Evolutionary conservation across 805 yeast species (phyloP), one percentile per base, ranked within the genome.

Genomic region (Metschnikowia continentalis): DNA sequence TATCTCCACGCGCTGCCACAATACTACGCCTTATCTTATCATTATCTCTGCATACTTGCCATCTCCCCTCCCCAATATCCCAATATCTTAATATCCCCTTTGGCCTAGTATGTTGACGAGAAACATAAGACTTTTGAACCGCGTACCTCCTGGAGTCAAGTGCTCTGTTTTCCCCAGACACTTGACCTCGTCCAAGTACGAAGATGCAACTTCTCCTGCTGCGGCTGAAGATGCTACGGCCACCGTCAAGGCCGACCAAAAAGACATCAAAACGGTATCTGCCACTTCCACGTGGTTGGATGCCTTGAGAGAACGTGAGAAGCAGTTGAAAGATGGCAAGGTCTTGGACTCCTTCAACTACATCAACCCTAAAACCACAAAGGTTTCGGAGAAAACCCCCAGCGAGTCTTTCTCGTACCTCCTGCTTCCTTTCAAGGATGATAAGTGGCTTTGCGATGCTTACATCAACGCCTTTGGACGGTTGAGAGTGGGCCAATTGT

Each of bases 391-490:
- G 56, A 82, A 83, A 62, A 84, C 94, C 1, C 78, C 94, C 57
- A 74, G 73, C 11, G 97, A 90, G 57, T 88, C 96, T 2, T 87
- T 87, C 59, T 75, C 84, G 38, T 86, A 77, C 61, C 69, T 86
- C 53, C 72, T 79, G 1, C 72, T 91, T 46, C 96, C 97, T 0
- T 90, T 91, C 73, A 88, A 87, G 60, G 87, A 87, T 53, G 96
- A 91, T 64, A 72, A 79, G 35, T 83, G 86, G 82, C 74, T 90
- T 30, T 81, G 95, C 55, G 98, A 91, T 64, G 81, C 90, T 43
- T 91, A 91, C 63, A 86, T 89, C 61, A 88, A 88, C 66, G 91
- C 96, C 3, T 86, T 84, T 51, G 97, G 97, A n/a, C 79, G 96
- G 56, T 76, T 90, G 62, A 77, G 97, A 62, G 89, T 89, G 60